Evolutionary conservation across 768 basidiomycete species (phyloP).

Genomic region (Hericium alpestre): DNA sequence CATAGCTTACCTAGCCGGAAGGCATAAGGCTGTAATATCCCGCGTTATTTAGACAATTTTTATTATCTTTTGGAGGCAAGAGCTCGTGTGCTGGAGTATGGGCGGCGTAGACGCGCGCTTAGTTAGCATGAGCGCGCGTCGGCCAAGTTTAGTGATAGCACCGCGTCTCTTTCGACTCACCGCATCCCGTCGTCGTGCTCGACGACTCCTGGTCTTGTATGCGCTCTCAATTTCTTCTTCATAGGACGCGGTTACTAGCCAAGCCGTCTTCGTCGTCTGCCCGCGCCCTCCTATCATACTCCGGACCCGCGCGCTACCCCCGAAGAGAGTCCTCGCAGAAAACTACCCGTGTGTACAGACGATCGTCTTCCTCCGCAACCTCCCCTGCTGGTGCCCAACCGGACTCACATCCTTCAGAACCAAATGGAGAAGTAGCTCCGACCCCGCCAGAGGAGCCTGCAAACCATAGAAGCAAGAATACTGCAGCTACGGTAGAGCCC

Average conservation of each 20-base stretch:
- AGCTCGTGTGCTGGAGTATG: background rate
- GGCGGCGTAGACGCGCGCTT: background rate
- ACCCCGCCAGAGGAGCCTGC: conserved; percentile 25
- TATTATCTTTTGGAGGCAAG: background rate
- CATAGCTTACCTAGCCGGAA: conserved; percentile 1
- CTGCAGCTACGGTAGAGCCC: conserved; percentile 20
- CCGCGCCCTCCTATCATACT: conserved; percentile 21
- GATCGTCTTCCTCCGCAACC: conserved; percentile 26
- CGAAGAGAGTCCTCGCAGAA: conserved; percentile 19
- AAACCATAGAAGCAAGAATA: conserved; percentile 27
- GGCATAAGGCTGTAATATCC: background rate
- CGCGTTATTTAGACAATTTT: background rate
- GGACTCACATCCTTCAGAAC: conserved; percentile 12
- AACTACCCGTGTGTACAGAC: conserved; percentile 16
- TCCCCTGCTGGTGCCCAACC: conserved; percentile 6
- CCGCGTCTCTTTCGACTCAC: background rate
- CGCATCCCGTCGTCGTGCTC: background rate
- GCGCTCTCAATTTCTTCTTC: conserved; percentile 28
- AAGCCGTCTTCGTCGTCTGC: conserved; percentile 17
- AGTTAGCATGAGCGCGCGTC: background rate
- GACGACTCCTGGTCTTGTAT: conserved; percentile 14
- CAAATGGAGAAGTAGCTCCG: conserved; percentile 6
- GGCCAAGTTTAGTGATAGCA: background rate
- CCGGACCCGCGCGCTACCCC: conserved; percentile 20
- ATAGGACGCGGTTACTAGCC: conserved; percentile 23